These are phyloP conservation scores for Acacia acuminata DNA, from an alignment of 306 rosid genomes.

Conservation along the genomic window DNA sequence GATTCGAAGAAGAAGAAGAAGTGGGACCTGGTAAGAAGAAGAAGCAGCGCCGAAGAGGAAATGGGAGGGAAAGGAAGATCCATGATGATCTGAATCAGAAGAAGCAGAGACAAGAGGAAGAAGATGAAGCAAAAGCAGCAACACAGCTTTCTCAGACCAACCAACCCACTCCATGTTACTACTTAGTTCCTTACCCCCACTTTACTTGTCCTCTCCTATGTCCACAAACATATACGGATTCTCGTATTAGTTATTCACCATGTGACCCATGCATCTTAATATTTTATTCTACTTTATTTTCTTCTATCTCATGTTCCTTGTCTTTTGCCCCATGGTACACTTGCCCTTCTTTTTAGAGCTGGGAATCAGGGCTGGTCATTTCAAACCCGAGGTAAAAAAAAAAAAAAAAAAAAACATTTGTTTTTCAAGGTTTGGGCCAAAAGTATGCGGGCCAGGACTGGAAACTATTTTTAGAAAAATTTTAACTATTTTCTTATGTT, in stretches of 20 bases:
- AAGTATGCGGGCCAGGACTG: too few relatives aligned
- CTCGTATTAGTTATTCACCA: neutral
- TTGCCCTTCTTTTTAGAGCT: too few relatives aligned
- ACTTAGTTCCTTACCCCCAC: neutral
- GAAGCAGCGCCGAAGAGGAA: constrained; percentile 41
- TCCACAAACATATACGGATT: neutral
- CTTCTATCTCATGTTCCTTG: neutral
- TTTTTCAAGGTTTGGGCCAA: too few relatives aligned
- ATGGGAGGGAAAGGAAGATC: constrained; percentile 22
- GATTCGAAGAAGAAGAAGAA: too few relatives aligned
- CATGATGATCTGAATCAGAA: neutral
- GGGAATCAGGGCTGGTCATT: too few relatives aligned
- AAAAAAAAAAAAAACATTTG: too few relatives aligned
- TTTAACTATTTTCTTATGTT: too few relatives aligned
- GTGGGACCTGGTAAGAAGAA: constrained; percentile 32
- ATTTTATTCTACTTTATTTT: neutral
- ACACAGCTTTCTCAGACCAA: neutral
- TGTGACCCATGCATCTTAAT: neutral
- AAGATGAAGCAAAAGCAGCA: neutral
- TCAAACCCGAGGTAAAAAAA: too few relatives aligned
- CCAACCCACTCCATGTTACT: neutral
- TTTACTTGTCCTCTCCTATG: neutral
- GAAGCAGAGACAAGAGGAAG: neutral
- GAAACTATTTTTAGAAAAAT: too few relatives aligned
- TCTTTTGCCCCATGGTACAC: neutral